Conservation (phyloP, 2,329 filamentous ascomycete species). For the Talaromyces pinophilus region DNA sequence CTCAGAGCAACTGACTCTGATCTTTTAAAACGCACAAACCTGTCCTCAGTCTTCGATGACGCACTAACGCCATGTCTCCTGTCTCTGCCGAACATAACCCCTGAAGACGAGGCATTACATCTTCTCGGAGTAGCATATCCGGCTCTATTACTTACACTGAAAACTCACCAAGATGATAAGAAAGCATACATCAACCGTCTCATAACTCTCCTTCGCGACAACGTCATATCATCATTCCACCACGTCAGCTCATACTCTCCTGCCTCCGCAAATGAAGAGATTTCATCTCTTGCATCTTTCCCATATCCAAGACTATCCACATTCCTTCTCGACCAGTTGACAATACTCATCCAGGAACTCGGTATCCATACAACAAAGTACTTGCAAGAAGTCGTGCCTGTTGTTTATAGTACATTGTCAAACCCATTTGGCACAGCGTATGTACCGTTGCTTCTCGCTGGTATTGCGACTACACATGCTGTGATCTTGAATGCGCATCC, state of each 20-base stretch:
- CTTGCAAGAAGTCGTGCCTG: constrained; percentile 64
- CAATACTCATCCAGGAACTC: constrained; percentile 33
- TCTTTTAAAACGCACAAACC: constrained; percentile 46
- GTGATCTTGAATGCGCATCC: constrained; percentile 69
- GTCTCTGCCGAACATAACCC: constrained; percentile 74
- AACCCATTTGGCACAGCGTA: constrained; percentile 67
- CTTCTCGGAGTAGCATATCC: constrained; percentile 68
- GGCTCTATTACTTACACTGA: constrained; percentile 62
- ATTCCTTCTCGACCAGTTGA: constrained; percentile 38
- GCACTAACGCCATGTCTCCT: constrained; percentile 64
- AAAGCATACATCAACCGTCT: constrained; percentile 31
- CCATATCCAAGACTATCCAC: constrained; percentile 53
- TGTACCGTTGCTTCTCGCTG: constrained; percentile 56
- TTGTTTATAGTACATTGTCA: constrained; percentile 65
- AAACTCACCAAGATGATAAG: constrained; percentile 38
- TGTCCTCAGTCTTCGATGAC: constrained; percentile 49
- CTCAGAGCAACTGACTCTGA: constrained; percentile 40
- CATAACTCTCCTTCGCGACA: constrained; percentile 35
- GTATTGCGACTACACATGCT: constrained; percentile 56
- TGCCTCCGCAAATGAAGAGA: constrained; percentile 41
- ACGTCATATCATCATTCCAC: constrained; percentile 43
- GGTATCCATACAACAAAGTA: constrained; percentile 43
- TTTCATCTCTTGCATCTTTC: constrained; percentile 45
- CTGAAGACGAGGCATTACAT: constrained; percentile 66
- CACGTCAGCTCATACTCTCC: constrained; percentile 50